Evolutionary conservation across 2,329 filamentous ascomycete genomes (phyloP).

Genomic region (Mariannaea elegans): DNA sequence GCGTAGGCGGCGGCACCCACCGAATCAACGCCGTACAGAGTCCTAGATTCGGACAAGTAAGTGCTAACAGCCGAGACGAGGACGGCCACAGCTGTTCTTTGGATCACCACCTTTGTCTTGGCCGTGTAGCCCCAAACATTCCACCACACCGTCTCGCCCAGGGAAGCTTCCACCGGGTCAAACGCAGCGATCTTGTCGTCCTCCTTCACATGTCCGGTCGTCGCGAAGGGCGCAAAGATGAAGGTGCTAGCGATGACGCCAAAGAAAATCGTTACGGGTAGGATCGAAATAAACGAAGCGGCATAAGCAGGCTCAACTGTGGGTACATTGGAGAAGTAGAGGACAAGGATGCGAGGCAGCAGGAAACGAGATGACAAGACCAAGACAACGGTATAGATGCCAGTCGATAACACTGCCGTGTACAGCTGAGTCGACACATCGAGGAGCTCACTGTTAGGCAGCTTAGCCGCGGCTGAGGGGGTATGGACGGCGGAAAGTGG

Average conservation of each 20-base stretch:
- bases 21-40: slow-evolving; percentile 74
- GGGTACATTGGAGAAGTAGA: slow-evolving; percentile 77
- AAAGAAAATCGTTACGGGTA: slow-evolving; percentile 66
- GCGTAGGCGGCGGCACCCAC: slow-evolving; percentile 78
- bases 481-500: slow-evolving; percentile 71
- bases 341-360: slow-evolving; percentile 76
- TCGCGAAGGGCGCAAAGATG: slow-evolving; percentile 76
- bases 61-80: slow-evolving; percentile 66
- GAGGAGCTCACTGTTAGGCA: slow-evolving; percentile 71
- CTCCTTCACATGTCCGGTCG: slow-evolving; percentile 57
- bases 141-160: slow-evolving; percentile 75
- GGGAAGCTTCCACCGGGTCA: slow-evolving; percentile 69
- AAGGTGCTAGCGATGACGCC: slow-evolving; percentile 79
- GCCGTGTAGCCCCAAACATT: slow-evolving; percentile 76
- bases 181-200: slow-evolving; percentile 64
- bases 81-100: slow-evolving; percentile 69
- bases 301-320: slow-evolving; percentile 74
- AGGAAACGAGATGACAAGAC: slow-evolving; percentile 74
- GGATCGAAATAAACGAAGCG: slow-evolving; percentile 66
- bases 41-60: slow-evolving; percentile 71
- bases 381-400: slow-evolving; percentile 79
- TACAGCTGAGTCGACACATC: slow-evolving; percentile 70
- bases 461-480: slow-evolving; percentile 53
- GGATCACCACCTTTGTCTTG: slow-evolving; percentile 70
- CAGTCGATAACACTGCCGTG: slow-evolving; percentile 73